Conservation (phyloP, 2,329 filamentous ascomycete species). For the Epichloe amarillans region DNA sequence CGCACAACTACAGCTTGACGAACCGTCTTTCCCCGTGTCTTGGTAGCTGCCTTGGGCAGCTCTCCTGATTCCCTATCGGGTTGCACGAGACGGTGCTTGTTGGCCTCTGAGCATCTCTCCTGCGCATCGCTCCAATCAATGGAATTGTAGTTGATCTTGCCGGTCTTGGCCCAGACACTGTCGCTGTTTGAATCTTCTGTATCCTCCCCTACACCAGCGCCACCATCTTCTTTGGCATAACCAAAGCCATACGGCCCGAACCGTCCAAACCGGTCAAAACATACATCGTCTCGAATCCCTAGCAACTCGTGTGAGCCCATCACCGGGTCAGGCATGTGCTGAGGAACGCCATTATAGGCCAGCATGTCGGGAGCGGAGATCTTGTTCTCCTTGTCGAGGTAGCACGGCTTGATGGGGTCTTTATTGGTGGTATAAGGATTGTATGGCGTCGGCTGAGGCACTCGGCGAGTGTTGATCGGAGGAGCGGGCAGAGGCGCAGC, state of each 20-base stretch:
- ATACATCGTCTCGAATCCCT: slow-evolving; percentile 63
- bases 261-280: slow-evolving; percentile 77
- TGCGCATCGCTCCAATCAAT: slow-evolving; percentile 45
- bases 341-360: slow-evolving; percentile 56
- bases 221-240: slow-evolving; percentile 62
- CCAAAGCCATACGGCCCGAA: slow-evolving; percentile 77
- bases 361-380: slow-evolving; percentile 48
- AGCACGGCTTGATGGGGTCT: slow-evolving; percentile 45
- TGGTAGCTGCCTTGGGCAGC: slow-evolving; percentile 12
- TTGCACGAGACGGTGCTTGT: slow-evolving; percentile 45
- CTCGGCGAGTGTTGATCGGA: slow-evolving; percentile 17
- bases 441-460: slow-evolving; percentile 40
- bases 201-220: slow-evolving; percentile 56
- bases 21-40: slow-evolving; percentile 24
- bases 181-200: slow-evolving; percentile 57
- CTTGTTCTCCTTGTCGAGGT: slow-evolving; percentile 45
- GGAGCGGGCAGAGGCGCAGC: slow-evolving; percentile 21
- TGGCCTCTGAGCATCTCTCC: slow-evolving; percentile 40
- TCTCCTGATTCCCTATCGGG: slow-evolving; percentile 26
- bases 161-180: slow-evolving; percentile 39
- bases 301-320: slow-evolving; percentile 66
- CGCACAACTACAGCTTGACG: slow-evolving; percentile 68
- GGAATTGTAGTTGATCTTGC: slow-evolving; percentile 41
- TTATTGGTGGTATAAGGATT: slow-evolving; percentile 52
- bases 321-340: slow-evolving; percentile 63